Percentiles rank a stretch among this genome's conserved stretches.
Conservation (phyloP, 768 basidiomycete genomes). For the Porphyrellus cyaneotinctus region DNA sequence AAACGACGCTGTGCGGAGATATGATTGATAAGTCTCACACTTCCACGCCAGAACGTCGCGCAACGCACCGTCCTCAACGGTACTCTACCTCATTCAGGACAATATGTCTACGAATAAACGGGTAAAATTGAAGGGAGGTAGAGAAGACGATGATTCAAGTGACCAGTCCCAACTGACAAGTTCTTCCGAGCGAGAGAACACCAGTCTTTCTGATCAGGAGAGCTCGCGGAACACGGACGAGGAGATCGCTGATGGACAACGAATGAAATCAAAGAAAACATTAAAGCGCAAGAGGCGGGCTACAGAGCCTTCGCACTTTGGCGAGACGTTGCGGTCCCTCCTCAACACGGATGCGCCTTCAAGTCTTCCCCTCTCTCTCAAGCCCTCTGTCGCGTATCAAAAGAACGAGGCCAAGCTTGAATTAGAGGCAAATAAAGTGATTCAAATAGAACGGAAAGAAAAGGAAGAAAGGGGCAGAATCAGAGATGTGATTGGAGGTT, state of each 20-base stretch:
- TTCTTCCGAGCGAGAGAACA: conserved; percentile 12
- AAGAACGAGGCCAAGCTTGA: conserved; percentile 77
- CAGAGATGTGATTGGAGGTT: conserved; percentile 76
- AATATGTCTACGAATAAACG: conserved; percentile 55
- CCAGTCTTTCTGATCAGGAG: conserved; percentile 16
- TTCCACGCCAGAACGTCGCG: too few species aligned
- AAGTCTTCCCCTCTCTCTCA: conserved; percentile 69
- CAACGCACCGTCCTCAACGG: background rate
- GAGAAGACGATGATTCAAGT: conserved; percentile 10
- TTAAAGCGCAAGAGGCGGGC: conserved; percentile 81
- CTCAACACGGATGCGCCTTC: conserved; percentile 71
- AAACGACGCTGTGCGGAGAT: background rate
- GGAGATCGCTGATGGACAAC: conserved; percentile 54
- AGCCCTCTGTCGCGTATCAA: conserved; percentile 64
- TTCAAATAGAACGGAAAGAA: conserved; percentile 69
- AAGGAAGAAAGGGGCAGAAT: conserved; percentile 67
- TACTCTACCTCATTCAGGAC: conserved; percentile 3
- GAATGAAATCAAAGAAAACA: conserved; percentile 71
- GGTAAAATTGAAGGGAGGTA: conserved; percentile 37
- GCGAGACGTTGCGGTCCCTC: conserved; percentile 66
- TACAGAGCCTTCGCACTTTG: conserved; percentile 69
- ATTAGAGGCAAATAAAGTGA: conserved; percentile 61
- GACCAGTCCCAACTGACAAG: conserved; percentile 6
- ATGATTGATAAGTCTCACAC: background rate
- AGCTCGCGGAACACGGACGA: conserved; percentile 52